A percentile compares a stretch with the other conserved stretches of the same genome.
Evolutionary conservation across 306 rosid species (phyloP).

Genomic region (Cicer bijugum): DNA sequence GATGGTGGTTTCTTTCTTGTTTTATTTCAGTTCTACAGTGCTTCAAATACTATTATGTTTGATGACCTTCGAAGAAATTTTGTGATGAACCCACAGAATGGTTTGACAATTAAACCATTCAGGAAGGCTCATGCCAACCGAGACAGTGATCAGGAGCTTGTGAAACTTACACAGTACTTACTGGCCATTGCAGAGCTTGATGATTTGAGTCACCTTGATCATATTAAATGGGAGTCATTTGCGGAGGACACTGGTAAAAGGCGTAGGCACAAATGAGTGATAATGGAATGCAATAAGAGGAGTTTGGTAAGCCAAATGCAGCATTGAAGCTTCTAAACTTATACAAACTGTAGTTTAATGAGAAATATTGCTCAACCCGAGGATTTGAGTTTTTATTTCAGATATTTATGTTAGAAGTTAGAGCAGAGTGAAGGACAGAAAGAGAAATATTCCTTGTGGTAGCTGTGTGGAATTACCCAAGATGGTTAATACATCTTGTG

Average conservation of each 20-base stretch:
- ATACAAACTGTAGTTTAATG: slow-evolving; percentile 14
- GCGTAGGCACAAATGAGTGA: slow-evolving; percentile 66
- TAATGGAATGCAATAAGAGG: slow-evolving; percentile 23
- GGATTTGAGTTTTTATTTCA: slow-evolving; percentile 40
- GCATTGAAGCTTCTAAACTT: slow-evolving; percentile 27
- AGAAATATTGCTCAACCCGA: slow-evolving; percentile 6
- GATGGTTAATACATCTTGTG: slow-evolving; percentile 14
- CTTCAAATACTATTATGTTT: slow-evolving; percentile 86
- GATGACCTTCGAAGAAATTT: slow-evolving; percentile 92
- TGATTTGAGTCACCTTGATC: slow-evolving; percentile 79
- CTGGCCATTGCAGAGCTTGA: slow-evolving; percentile 91
- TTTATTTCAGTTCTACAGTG: slow-evolving; percentile 72
- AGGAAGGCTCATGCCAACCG: slow-evolving; percentile 95
- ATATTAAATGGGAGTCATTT: slow-evolving; percentile 66
- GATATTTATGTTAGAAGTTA: slow-evolving; percentile 26
- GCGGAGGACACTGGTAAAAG: slow-evolving; percentile 73
- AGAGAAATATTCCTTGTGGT: slow-evolving; percentile 35
- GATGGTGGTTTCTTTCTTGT: slow-evolving; percentile 38
- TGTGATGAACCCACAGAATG: slow-evolving; percentile 98
- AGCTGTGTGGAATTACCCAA: slow-evolving; percentile 33
- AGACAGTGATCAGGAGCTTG: slow-evolving; percentile 79
- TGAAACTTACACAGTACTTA: slow-evolving; percentile 85
- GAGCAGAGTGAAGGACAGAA: slow-evolving; percentile 18
- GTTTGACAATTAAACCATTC: slow-evolving; percentile 89
- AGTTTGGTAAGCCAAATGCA: slow-evolving; percentile 40